phyloP scores from a whole-genome alignment of 2,329 filamentous ascomycete species.

The Xylariaceae sp. region DNA sequence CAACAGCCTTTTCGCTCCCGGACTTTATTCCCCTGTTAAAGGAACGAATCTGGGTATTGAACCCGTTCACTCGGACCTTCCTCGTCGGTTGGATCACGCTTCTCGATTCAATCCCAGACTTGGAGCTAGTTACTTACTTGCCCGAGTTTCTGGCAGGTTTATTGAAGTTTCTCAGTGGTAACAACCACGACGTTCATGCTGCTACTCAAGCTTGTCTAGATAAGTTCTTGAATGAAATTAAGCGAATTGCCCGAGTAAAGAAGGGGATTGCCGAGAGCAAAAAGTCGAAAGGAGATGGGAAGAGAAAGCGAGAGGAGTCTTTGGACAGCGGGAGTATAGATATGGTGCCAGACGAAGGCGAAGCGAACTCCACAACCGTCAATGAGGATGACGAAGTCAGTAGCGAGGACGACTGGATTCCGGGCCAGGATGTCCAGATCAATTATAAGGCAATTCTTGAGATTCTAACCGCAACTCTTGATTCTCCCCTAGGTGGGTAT shows the following conservation, averaged over 20 bases:
- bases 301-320: slow-evolving; percentile 70
- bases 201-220: slow-evolving; percentile 88
- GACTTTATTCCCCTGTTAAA: slow-evolving; percentile 91
- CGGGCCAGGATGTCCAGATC: slow-evolving; percentile 93
- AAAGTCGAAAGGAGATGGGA: slow-evolving; percentile 68
- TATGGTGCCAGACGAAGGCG: slow-evolving; percentile 61
- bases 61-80: slow-evolving; percentile 93
- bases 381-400: slow-evolving; percentile 60
- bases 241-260: slow-evolving; percentile 89
- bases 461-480: slow-evolving; percentile 86
- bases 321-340: slow-evolving; percentile 66
- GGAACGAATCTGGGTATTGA: slow-evolving; percentile 91
- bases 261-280: slow-evolving; percentile 88
- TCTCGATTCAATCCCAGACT: slow-evolving; percentile 92
- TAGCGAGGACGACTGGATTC: slow-evolving; percentile 92
- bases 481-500: slow-evolving; percentile 72
- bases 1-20: slow-evolving; percentile 88
- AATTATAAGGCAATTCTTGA: slow-evolving; percentile 91
- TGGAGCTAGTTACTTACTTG: slow-evolving; percentile 90
- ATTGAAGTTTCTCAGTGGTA: slow-evolving; percentile 88
- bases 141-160: slow-evolving; percentile 90
- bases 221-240: slow-evolving; percentile 90
- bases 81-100: slow-evolving; percentile 95
- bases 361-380: slow-evolving; percentile 59
- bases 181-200: slow-evolving; percentile 91